phyloP scores from a whole-genome alignment of 768 basidiomycete species.

The Leccinum pellstonianum region DNA sequence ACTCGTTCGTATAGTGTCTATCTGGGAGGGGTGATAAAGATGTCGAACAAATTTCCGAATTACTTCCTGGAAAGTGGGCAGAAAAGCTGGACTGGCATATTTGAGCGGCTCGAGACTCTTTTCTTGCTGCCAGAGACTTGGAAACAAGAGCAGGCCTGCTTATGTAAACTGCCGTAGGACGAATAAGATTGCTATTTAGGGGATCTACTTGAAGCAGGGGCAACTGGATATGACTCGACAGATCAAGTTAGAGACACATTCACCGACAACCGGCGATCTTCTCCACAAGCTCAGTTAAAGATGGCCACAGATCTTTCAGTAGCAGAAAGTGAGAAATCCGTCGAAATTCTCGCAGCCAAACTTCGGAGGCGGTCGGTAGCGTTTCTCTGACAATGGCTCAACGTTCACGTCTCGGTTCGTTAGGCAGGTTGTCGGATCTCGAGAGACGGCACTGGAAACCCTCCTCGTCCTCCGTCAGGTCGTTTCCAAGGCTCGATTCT shows the following conservation, averaged over 20 bases:
- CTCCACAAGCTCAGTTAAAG: background rate
- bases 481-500: constrained; percentile 82
- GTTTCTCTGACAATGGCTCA: background rate
- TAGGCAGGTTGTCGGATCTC: constrained; percentile 91
- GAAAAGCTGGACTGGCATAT: constrained; percentile 93
- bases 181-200: constrained; percentile 11
- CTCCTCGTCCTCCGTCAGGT: constrained; percentile 86
- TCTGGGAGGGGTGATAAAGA: constrained; percentile 98
- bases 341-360: constrained; percentile 68
- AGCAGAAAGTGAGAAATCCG: constrained; percentile 51
- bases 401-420: constrained; percentile 4
- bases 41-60: constrained; percentile 92
- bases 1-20: constrained; percentile 57
- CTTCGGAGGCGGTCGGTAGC: constrained; percentile 66
- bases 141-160: background rate
- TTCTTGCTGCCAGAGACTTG: background rate
- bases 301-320: constrained; percentile 45
- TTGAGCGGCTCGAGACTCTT: constrained; percentile 17
- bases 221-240: constrained; percentile 19
- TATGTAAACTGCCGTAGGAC: background rate
- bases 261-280: background rate
- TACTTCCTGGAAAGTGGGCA: constrained; percentile 92
- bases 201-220: background rate
- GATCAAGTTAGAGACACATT: no score
- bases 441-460: constrained; percentile 86